Evolutionary conservation across 352 stramenopile species (phyloP), one percentile per base, ranked within the genome.

Genomic region (Blastocystis sp.): DNA sequence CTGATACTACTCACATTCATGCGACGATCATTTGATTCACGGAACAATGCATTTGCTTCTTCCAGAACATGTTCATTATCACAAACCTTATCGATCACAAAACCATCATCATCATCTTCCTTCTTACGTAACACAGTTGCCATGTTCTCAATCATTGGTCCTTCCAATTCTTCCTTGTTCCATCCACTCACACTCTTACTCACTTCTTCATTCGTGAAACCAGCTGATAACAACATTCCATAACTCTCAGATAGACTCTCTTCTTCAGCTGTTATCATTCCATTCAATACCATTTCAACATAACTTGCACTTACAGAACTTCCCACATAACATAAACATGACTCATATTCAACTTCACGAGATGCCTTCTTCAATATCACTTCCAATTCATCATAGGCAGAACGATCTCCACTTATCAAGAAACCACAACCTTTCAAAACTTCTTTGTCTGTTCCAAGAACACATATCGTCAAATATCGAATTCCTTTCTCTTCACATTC

Each of bases 231-330:
- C 75, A 98, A 90, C 83, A 99, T 93, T 89, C 98, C 95, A 89
- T 98, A 99, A 21, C 94, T 94, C 91, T 99, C 96, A 43, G 93
- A 93, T 89, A 99, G 98, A 24, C 98, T 90, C 91, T 99, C 95
- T 95, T 98, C 98, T 90, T 98, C 95, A 24, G 5, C 19, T 37
- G 98, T 98, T 90, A 98, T 95, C 89, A 99, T 98, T 85, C 96
- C 96, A 92, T 99, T 99, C 93, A 99, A 96, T 86, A 98, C 95
- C 96, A 98, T 99, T 92, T 98, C 98, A 71, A 98, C 95, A 91
- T 99, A 99, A 91, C 98, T 98, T 75, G 96, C 96, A 35, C 92
- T 93, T 88, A 96, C 96, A 49, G 96, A 93, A n/a, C 92, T 92
- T 46, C 96, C 96, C 59, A 98, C 90, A 91, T 98, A 98, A 65